phyloP scores from a whole-genome alignment of 345 rosid species.

The Sonneratia caseolaris region DNA sequence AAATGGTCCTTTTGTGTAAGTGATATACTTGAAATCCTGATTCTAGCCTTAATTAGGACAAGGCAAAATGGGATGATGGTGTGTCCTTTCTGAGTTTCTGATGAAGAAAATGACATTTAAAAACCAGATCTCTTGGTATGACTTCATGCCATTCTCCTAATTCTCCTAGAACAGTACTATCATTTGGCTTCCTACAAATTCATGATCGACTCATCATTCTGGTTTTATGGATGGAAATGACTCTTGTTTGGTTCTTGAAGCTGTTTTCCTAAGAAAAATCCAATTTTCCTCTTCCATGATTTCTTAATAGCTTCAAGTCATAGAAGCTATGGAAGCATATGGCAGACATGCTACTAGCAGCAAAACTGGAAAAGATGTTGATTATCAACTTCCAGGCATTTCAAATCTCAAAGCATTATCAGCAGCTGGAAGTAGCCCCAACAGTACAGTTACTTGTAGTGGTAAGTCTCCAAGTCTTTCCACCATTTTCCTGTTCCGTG shows the following conservation, averaged over 20 bases:
- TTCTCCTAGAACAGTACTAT: neutral
- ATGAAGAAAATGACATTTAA: neutral
- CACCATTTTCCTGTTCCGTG: neutral
- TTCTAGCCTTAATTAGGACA: neutral
- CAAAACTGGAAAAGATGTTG: constrained; percentile 28
- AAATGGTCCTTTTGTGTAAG: neutral
- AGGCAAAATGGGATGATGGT: neutral
- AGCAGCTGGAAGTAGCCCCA: constrained; percentile 28
- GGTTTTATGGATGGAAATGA: neutral
- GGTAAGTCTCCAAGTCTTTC: constrained; percentile 13
- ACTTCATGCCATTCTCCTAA: neutral
- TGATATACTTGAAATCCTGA: neutral
- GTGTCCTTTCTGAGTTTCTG: neutral
- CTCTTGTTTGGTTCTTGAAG: neutral
- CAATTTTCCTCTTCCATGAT: neutral
- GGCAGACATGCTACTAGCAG: constrained; percentile 34
- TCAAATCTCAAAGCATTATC: constrained; percentile 40
- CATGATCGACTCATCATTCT: neutral
- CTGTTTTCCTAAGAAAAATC: too few relatives aligned
- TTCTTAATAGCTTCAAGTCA: constrained; percentile 18
- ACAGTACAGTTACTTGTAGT: constrained; percentile 15
- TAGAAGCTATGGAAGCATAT: constrained; percentile 29
- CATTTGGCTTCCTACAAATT: neutral
- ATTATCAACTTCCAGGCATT: constrained; percentile 19
- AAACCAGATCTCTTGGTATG: neutral